A percentile compares a stretch with the other conserved stretches of the same genome.
Conservation (phyloP, 2,329 filamentous ascomycete genomes). For the Botrytis sinoallii region DNA sequence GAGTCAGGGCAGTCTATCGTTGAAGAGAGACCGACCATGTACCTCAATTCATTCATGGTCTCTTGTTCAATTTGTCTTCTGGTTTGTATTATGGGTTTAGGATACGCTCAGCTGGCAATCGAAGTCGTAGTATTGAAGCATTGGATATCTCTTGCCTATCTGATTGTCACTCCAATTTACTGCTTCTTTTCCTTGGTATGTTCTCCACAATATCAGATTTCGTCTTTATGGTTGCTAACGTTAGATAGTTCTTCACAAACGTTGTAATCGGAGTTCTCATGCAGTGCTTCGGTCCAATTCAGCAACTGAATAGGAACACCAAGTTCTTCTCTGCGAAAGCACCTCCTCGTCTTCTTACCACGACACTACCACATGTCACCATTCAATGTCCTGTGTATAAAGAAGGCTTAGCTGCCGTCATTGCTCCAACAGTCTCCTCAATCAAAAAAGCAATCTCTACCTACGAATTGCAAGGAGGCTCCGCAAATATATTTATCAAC, state of each 20-base stretch:
- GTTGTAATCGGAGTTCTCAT: conserved; percentile 73
- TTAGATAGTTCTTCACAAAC: conserved; percentile 63
- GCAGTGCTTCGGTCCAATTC: conserved; percentile 72
- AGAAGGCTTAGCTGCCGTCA: conserved; percentile 72
- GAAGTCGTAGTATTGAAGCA: conserved; percentile 63
- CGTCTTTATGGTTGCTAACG: background rate
- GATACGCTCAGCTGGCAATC: conserved; percentile 66
- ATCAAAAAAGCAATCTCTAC: conserved; percentile 75
- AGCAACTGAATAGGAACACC: conserved; percentile 71
- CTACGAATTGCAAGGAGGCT: conserved; percentile 74
- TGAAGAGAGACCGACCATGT: conserved; percentile 63
- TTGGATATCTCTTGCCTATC: conserved; percentile 61
- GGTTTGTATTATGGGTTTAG: conserved; percentile 63
- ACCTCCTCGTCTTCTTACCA: conserved; percentile 56
- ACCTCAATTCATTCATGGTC: conserved; percentile 68
- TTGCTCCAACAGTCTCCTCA: conserved; percentile 72
- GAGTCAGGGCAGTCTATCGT: conserved; percentile 66
- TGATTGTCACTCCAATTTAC: conserved; percentile 66
- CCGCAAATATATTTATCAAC: conserved; percentile 73
- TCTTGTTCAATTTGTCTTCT: conserved; percentile 64
- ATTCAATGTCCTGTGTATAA: conserved; percentile 89
- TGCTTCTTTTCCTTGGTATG: conserved; percentile 68
- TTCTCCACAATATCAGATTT: background rate
- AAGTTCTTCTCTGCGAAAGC: conserved; percentile 77
- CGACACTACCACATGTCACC: conserved; percentile 67